Percentiles rank a stretch among this genome's conserved stretches.
phyloP scores from a whole-genome alignment of 306 rosid species.

The Oxytropis ochrocephala region DNA sequence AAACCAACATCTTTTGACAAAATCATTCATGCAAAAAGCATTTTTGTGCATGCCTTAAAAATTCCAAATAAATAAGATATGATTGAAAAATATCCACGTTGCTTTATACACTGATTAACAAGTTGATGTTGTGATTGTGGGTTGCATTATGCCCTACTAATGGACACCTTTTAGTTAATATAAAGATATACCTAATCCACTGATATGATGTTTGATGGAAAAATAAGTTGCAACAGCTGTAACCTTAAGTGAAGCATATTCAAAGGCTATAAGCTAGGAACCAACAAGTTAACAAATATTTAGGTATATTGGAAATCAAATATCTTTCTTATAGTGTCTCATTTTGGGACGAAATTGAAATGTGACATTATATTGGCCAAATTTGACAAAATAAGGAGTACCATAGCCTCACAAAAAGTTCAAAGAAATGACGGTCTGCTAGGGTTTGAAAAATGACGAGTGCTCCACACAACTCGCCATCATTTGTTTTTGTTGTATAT shows the following conservation, averaged over 20 bases:
- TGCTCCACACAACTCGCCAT: too few relatives aligned
- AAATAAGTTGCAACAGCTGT: conserved; percentile 26
- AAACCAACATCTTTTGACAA: conserved; percentile 26
- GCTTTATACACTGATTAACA: conserved; percentile 20
- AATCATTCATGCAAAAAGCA: conserved; percentile 27
- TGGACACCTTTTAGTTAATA: conserved; percentile 17
- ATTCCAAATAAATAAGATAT: conserved; percentile 1
- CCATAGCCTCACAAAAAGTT: too few relatives aligned
- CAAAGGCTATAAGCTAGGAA: conserved; percentile 2
- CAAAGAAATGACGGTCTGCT: too few relatives aligned
- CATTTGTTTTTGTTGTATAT: too few relatives aligned
- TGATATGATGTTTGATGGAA: conserved; percentile 17
- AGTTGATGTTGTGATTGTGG: conserved; percentile 40
- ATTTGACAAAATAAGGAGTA: not conserved
- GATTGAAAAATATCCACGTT: conserved; percentile 26
- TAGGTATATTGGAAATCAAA: not conserved
- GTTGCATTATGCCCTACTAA: conserved; percentile 44
- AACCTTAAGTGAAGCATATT: conserved; percentile 43
- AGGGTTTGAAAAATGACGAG: too few relatives aligned
- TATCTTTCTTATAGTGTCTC: not conserved
- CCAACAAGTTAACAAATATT: not conserved
- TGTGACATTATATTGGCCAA: not conserved
- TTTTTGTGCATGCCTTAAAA: not conserved
- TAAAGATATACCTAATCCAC: conserved; percentile 24
- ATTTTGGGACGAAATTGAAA: not conserved